phyloP scores from a whole-genome alignment of 768 basidiomycete species.

The Russula sp. region DNA sequence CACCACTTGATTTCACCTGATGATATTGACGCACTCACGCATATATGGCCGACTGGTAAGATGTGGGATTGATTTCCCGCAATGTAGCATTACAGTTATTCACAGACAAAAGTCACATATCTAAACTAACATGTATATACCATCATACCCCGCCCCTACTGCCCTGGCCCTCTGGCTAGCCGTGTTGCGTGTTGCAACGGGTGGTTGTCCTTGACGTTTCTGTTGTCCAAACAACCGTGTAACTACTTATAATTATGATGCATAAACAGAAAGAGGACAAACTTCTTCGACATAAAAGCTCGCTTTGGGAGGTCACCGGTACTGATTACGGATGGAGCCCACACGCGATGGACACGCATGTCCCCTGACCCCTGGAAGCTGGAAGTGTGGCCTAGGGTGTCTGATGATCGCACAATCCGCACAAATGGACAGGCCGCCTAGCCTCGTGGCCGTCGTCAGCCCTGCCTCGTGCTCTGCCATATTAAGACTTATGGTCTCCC shows the following conservation, averaged over 20 bases:
- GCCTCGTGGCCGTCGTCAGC: too few species aligned
- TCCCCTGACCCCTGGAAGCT: too few species aligned
- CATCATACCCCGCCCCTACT: too few species aligned
- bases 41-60: not conserved
- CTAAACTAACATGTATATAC: not conserved
- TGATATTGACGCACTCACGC: not conserved
- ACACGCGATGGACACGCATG: too few species aligned
- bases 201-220: not conserved
- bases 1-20: not conserved
- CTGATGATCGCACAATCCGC: too few species aligned
- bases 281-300: too few species aligned
- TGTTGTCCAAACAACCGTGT: not conserved
- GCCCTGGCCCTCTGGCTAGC: not conserved
- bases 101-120: not conserved
- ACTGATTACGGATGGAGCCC: too few species aligned
- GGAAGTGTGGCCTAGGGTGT: too few species aligned
- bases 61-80: not conserved
- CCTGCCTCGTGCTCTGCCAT: too few species aligned
- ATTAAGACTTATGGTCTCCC: too few species aligned
- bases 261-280: not conserved
- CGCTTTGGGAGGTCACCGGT: too few species aligned
- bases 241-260: not conserved
- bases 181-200: not conserved
- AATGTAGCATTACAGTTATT: conserved; percentile 4
- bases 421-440: too few species aligned